phyloP scores from a whole-genome alignment of 441 rosid genomes.

The Erysimum cheiri region DNA sequence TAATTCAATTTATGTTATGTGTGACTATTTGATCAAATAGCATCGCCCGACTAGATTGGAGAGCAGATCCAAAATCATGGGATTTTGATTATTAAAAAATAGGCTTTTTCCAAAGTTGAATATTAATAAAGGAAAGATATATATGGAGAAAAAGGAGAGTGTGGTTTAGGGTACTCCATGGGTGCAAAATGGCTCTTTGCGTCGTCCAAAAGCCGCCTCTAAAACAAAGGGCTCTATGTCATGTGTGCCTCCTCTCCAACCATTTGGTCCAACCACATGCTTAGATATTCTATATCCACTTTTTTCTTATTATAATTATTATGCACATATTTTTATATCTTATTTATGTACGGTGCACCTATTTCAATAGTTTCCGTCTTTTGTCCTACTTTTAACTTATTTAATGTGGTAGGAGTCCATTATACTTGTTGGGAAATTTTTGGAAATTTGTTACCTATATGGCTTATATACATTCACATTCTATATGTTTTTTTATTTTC shows the following conservation, averaged over 20 bases:
- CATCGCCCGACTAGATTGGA: neutral
- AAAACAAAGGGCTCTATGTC: slow-evolving; percentile 14
- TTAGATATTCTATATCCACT: slow-evolving; percentile 33
- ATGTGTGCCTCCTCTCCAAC: slow-evolving; percentile 39
- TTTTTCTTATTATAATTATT: neutral
- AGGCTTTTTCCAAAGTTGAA: neutral
- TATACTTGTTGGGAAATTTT: neutral
- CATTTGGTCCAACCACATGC: slow-evolving; percentile 40
- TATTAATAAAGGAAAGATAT: neutral
- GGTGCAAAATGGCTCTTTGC: slow-evolving; percentile 38
- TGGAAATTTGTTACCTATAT: neutral
- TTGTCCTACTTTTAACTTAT: neutral
- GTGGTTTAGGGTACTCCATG: slow-evolving; percentile 27
- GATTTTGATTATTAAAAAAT: neutral
- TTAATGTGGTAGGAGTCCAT: slow-evolving; percentile 23
- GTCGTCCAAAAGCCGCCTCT: slow-evolving; percentile 45
- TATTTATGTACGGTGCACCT: slow-evolving; percentile 24
- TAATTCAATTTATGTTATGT: neutral
- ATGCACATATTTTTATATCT: neutral
- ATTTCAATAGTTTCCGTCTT: slow-evolving; percentile 2
- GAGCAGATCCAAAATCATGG: slow-evolving; percentile 5
- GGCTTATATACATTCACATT: neutral
- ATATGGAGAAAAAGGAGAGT: slow-evolving; percentile 5
- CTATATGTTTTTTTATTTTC: neutral
- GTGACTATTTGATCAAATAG: neutral